These are phyloP conservation scores for Dendrobium officinale DNA, from an alignment of 106 monocot genomes.

Conservation along the genomic window DNA sequence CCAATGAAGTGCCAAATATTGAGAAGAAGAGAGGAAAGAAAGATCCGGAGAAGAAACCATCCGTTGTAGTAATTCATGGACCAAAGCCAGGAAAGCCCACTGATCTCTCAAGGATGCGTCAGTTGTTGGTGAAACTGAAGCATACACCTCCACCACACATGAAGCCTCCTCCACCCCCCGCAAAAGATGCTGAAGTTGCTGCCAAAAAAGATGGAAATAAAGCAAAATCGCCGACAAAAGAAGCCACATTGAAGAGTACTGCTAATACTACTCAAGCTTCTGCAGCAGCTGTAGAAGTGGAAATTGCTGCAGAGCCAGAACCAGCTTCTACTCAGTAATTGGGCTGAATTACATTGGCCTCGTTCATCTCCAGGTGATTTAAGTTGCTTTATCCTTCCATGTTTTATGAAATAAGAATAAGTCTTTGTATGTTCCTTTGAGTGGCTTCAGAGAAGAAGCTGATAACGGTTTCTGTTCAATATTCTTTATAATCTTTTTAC, in stretches of 20 bases:
- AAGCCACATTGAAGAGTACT: neutral
- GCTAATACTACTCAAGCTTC: neutral
- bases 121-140: slow-evolving; percentile 57
- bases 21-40: slow-evolving; percentile 69
- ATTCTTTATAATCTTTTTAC: neutral
- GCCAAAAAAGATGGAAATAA: slow-evolving; percentile 37
- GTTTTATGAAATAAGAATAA: neutral
- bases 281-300: neutral
- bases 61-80: slow-evolving; percentile 50
- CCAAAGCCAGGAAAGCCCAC: slow-evolving; percentile 77
- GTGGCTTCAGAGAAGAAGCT: neutral
- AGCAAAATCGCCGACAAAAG: slow-evolving; percentile 4
- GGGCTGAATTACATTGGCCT: neutral
- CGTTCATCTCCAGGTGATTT: neutral
- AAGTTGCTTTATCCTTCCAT: neutral
- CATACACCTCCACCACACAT: slow-evolving; percentile 69
- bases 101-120: slow-evolving; percentile 66
- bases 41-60: slow-evolving; percentile 54
- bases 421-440: neutral
- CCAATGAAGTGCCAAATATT: slow-evolving; percentile 48
- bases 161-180: slow-evolving; percentile 54
- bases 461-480: neutral
- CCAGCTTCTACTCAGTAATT: neutral
- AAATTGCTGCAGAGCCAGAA: neutral
- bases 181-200: slow-evolving; percentile 13